Evolutionary conservation across 2,329 filamentous ascomycete species (phyloP).

Genomic region (Harringtonia aguacate): DNA sequence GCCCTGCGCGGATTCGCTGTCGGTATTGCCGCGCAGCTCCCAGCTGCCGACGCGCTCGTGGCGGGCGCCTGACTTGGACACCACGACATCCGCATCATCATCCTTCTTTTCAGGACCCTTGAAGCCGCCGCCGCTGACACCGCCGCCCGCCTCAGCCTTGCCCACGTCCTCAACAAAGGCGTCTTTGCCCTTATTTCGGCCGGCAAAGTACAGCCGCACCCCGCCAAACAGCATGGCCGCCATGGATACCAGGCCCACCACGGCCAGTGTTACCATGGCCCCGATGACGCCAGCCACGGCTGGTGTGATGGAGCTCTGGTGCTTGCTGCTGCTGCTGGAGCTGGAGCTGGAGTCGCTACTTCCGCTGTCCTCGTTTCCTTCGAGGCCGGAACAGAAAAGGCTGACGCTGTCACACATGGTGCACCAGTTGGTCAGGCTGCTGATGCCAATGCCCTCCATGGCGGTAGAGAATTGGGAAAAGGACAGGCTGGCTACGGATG

Average conservation of each 20-base stretch:
- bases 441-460: conserved; percentile 25
- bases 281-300: conserved; percentile 36
- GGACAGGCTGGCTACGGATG: conserved; percentile 21
- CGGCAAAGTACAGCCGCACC: conserved; percentile 17
- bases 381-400: conserved; percentile 25
- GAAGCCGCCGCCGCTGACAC: conserved; percentile 28
- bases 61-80: conserved; percentile 25
- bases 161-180: neutral
- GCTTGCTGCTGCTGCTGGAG: neutral
- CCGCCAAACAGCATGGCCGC: conserved; percentile 12
- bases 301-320: conserved; percentile 18
- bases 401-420: conserved; percentile 24
- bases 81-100: conserved; percentile 30
- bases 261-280: conserved; percentile 26
- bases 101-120: conserved; percentile 33
- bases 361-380: conserved; percentile 3
- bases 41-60: conserved; percentile 39
- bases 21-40: conserved; percentile 26
- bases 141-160: neutral
- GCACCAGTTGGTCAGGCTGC: conserved; percentile 30
- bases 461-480: conserved; percentile 26
- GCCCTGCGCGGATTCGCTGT: conserved; percentile 1
- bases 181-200: neutral
- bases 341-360: neutral
- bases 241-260: conserved; percentile 17